Evolutionary conservation across 495 filamentous ascomycete species (phyloP).

Genomic region (Durotheca rogersii): DNA sequence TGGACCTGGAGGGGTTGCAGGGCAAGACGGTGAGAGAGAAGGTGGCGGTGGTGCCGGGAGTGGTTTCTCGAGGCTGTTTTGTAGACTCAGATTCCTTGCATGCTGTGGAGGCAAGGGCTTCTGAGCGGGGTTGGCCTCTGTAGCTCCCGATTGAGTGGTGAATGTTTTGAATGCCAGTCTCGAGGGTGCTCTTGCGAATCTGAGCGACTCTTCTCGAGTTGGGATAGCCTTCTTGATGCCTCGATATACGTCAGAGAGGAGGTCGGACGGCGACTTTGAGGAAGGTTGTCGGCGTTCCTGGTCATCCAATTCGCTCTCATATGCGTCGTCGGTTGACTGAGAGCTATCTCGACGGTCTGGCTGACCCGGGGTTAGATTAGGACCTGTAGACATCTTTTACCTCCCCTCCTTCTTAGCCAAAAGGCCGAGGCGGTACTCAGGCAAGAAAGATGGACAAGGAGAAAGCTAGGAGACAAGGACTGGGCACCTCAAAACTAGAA

Average conservation of each 20-base stretch:
- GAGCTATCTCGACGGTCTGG: constrained; percentile 19
- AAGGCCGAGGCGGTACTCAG: constrained; percentile 3
- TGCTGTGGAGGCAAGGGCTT: constrained; percentile 39
- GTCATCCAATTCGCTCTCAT: constrained; percentile 45
- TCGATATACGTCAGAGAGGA: constrained; percentile 52
- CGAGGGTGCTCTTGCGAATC: constrained; percentile 31
- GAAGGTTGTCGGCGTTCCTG: constrained; percentile 33
- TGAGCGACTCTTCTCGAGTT: constrained; percentile 40
- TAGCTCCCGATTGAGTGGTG: constrained; percentile 12
- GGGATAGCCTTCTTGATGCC: constrained; percentile 51
- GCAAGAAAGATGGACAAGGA: constrained; percentile 11
- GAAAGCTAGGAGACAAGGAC: not conserved
- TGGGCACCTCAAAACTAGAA: constrained; percentile 17
- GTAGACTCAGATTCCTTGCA: constrained; percentile 51
- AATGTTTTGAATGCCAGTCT: constrained; percentile 36
- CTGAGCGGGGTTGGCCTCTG: constrained; percentile 28
- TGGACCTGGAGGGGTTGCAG: constrained; percentile 33
- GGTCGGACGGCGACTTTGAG: constrained; percentile 42
- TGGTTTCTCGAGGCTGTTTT: constrained; percentile 54
- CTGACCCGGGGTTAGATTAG: constrained; percentile 26
- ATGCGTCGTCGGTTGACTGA: constrained; percentile 24
- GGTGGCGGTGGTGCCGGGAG: constrained; percentile 51
- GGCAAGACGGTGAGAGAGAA: constrained; percentile 40
- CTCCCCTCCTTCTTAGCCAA: constrained; percentile 13
- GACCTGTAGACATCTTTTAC: constrained; percentile 23